These are phyloP conservation scores for Ustulina deusta DNA, from an alignment of 2,329 filamentous ascomycete species.

Conservation along the genomic window DNA sequence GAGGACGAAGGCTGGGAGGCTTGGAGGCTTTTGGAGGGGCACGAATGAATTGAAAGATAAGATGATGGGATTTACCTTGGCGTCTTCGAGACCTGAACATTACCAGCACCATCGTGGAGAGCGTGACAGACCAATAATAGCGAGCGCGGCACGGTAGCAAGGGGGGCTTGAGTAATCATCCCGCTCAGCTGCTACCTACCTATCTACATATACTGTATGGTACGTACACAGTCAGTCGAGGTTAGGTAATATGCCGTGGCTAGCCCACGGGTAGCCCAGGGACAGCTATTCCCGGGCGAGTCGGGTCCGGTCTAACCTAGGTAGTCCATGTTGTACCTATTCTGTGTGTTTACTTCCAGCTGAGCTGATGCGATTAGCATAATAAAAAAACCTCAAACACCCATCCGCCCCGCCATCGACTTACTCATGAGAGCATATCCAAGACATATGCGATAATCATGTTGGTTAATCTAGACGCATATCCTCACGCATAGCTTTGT, in stretches of 20 bases:
- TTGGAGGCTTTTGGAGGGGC: slow-evolving; percentile 35
- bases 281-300: slow-evolving; percentile 18
- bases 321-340: not conserved
- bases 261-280: not conserved
- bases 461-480: not conserved
- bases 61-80: slow-evolving; percentile 36
- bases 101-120: slow-evolving; percentile 3
- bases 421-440: no score
- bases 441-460: no score
- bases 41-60: slow-evolving; percentile 29
- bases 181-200: slow-evolving; percentile 8
- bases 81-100: slow-evolving; percentile 20
- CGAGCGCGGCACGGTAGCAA: not conserved
- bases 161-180: slow-evolving; percentile 20
- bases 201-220: no score
- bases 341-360: not conserved
- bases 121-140: slow-evolving; percentile 19
- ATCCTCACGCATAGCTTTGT: not conserved
- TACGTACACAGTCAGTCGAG: not conserved
- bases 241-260: not conserved
- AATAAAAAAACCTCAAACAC: not conserved
- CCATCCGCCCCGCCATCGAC: no score
- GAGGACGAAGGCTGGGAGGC: slow-evolving; percentile 2
- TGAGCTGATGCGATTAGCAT: not conserved
- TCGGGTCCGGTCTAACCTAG: not conserved